Evolutionary conservation across 2,329 filamentous ascomycete genomes (phyloP).

Genomic region (Colletotrichum liaoningense): DNA sequence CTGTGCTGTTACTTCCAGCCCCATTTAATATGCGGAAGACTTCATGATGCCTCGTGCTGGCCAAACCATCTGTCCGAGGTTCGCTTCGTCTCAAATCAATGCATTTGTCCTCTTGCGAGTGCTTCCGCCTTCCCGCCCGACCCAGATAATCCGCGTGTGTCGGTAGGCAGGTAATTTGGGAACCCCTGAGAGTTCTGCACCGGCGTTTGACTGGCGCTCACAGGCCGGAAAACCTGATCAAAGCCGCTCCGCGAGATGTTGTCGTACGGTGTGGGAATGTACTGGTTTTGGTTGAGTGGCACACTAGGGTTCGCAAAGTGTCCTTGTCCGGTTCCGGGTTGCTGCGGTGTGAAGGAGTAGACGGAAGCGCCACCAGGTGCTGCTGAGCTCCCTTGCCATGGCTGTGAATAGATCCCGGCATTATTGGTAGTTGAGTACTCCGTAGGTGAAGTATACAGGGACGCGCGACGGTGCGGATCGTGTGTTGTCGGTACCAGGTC

Average conservation of each 20-base stretch:
- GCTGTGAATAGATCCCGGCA: constrained; percentile 53
- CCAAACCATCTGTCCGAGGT: not conserved
- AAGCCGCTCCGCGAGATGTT: constrained; percentile 46
- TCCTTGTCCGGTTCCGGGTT: constrained; percentile 43
- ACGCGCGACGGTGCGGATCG: constrained; percentile 58
- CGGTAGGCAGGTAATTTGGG: constrained; percentile 46
- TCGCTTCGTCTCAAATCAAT: constrained; percentile 13
- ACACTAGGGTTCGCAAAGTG: constrained; percentile 48
- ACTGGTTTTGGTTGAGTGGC: constrained; percentile 47
- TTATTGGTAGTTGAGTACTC: constrained; percentile 58
- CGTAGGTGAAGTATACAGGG: constrained; percentile 53
- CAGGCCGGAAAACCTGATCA: constrained; percentile 48
- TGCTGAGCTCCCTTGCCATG: constrained; percentile 58
- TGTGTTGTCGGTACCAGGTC: constrained; percentile 60
- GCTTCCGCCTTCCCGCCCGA: constrained; percentile 28
- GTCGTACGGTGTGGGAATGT: constrained; percentile 49
- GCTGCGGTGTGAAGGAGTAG: constrained; percentile 59
- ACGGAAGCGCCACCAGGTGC: constrained; percentile 54
- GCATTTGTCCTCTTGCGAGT: constrained; percentile 26
- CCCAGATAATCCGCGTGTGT: constrained; percentile 45
- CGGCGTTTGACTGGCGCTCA: constrained; percentile 43
- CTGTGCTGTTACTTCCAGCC: not conserved
- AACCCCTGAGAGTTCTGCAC: constrained; percentile 47
- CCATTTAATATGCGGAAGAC: not conserved
- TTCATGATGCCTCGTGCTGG: not conserved